Evolutionary conservation across 2,329 filamentous ascomycete genomes (phyloP), one percentile per base, ranked within the genome.

Genomic region (Botrytis hyacinthi): DNA sequence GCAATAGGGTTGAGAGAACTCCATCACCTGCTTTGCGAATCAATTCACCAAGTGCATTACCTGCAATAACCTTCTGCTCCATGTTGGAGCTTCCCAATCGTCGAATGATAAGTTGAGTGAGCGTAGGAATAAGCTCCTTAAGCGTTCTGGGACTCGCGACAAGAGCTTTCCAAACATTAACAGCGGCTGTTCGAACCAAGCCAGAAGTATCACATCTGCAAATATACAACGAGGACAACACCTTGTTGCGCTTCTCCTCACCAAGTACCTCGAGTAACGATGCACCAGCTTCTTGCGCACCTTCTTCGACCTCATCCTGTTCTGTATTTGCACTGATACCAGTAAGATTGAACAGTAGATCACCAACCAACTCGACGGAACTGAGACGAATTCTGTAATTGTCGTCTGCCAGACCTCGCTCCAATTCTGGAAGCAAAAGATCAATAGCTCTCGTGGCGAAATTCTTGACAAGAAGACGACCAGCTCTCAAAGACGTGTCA

Each of bases 1-100:
- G 96, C 75, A 99, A 85, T 74, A 99, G 85, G 61, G 90, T 97
- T 37, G 94, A 90, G 76, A 99, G 86, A 73, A 99, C 95, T 73
- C 94, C 92, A 82, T 99, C 96, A 75, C 97, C 96, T 80, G 96
- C 95, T 83, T 97, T 98, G 80, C 96, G 92, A 80, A 99, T 98
- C 77, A 99, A 90, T 82, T 99, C 96, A 80, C 96, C 96, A 73
- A 99, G 87, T 67, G 96, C 94, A 82, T 98, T 98, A 82, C 95
- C 95, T 77, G 97, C 96, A 86, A 99, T 99, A 78, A 97, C 92
- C 86, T 98, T 98, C 83, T 99, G 96, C 82, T 99, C 96, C 91
- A 97, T 95, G 81, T 98, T 98, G 63, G 95, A 92, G 82, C 95
- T 98, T 75, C 94, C 96, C 78, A 99, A 88, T 67, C 96, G 93